phyloP scores from a whole-genome alignment of 371 early-diverging fungal genomes.

The Rhizomucor miehei region DNA sequence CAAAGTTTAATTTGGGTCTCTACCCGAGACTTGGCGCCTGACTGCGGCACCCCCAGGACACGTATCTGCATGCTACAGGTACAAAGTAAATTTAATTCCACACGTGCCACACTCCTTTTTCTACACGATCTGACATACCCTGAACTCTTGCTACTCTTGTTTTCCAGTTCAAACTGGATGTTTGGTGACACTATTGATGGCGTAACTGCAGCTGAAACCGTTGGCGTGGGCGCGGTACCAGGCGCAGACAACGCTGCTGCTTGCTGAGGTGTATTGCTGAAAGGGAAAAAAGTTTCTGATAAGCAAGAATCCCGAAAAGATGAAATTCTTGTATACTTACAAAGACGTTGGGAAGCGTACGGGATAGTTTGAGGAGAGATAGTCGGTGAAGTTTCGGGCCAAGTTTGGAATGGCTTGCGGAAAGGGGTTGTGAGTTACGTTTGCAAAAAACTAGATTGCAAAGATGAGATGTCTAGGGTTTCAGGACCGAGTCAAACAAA shows the following conservation, averaged over 20 bases:
- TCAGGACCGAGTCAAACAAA: no score
- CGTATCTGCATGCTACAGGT: slow-evolving; percentile 46
- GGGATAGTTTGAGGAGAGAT: slow-evolving; percentile 39
- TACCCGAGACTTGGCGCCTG: slow-evolving; percentile 87
- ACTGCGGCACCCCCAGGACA: slow-evolving; percentile 73
- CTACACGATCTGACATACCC: not conserved
- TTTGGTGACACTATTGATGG: slow-evolving; percentile 3
- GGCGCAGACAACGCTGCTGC: not conserved
- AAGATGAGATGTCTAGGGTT: no score
- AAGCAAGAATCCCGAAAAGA: not conserved
- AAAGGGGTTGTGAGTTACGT: slow-evolving; percentile 47
- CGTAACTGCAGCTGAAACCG: slow-evolving; percentile 1
- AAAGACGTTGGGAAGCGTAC: slow-evolving; percentile 30
- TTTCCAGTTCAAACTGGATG: slow-evolving; percentile 3
- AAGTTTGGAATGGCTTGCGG: slow-evolving; percentile 49
- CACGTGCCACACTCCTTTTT: not conserved
- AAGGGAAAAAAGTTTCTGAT: not conserved
- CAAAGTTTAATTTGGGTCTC: slow-evolving; percentile 94
- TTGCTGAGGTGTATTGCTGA: slow-evolving; percentile 3
- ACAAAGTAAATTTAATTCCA: no score
- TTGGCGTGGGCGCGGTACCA: not conserved
- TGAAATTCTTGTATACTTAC: slow-evolving; percentile 13
- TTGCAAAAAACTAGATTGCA: slow-evolving; percentile 39
- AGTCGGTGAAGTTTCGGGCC: slow-evolving; percentile 47
- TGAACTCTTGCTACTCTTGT: slow-evolving; percentile 6